phyloP scores from a whole-genome alignment of 192 early-diverging fungal genomes.

The Gryganskiella cystojenkinii region DNA sequence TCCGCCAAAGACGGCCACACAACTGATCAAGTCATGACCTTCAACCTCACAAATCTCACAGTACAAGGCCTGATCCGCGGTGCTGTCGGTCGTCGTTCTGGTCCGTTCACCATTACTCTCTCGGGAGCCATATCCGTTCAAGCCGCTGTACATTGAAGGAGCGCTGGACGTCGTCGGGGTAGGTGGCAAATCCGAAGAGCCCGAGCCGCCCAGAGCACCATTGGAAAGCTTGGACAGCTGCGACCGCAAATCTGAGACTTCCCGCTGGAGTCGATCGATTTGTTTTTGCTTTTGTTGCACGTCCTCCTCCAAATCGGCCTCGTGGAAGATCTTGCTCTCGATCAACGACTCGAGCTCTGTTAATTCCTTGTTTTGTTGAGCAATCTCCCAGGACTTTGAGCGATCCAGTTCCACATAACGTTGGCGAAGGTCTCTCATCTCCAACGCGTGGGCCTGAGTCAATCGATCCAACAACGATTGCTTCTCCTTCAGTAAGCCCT shows the following conservation, averaged over 20 bases:
- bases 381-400: conserved; percentile 69
- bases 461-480: conserved; percentile 60
- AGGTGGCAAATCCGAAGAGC: background rate
- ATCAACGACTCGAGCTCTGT: conserved; percentile 73
- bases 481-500: conserved; percentile 53
- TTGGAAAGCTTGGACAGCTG: conserved; percentile 52
- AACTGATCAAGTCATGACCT: conserved; percentile 72
- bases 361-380: conserved; percentile 70
- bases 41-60: conserved; percentile 77
- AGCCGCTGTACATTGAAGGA: conserved; percentile 9
- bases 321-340: conserved; percentile 80
- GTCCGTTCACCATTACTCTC: background rate
- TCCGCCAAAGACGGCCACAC: conserved; percentile 59
- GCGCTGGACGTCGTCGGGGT: background rate
- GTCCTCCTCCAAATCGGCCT: conserved; percentile 74
- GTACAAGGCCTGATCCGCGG: conserved; percentile 53
- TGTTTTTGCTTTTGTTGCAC: conserved; percentile 59
- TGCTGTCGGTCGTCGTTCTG: conserved; percentile 20
- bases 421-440: conserved; percentile 61
- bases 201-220: conserved; percentile 4
- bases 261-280: conserved; percentile 52
- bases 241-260: conserved; percentile 62
- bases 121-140: background rate
- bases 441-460: conserved; percentile 58
- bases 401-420: conserved; percentile 66